Base-by-base conservation (phyloP, 1,284 basidiomycete species). In the Sparassis latifolia region DNA sequence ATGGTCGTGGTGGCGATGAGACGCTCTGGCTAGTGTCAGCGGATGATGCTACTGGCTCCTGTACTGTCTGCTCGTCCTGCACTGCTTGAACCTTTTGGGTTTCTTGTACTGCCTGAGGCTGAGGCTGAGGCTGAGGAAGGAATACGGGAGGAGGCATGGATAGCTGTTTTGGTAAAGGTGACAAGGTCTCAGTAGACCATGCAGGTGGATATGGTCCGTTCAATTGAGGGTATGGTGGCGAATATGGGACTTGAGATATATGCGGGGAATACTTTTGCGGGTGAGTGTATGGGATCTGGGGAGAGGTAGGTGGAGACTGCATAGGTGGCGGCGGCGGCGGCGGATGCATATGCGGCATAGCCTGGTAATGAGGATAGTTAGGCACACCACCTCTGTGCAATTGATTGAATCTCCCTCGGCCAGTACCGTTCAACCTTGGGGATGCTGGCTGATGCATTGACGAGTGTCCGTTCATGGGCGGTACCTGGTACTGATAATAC, bases 101-200 rank as follows among this genome's bases (percentile, higher is more conserved):
- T n/a, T 40, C 32, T n/a, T 48, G 38, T 29, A 12, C 5, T n/a
- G 33, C 4, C 5, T 45, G 31, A 10, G 44, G 30, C 12, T 5
- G 42, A 7, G 27, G 32, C 42, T 32, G 48, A 43, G 51, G 40
- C 35, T 54, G 55, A n/a, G 55, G 52, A 5, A 56, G 48, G 7
- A 50, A 52, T 49, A 59, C 58, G 2, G 54, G 66, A 1, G 64
- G 64, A 4, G 64, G 65, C 65, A 68, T 69, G n/a, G 67, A 61
- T 2, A 70, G 56, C 40, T 70, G 69, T 61, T 69, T 70, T 54
- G 69, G 68, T 48, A 70, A 45, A 6, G 69, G 69, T 2, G 69
- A 70, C 30, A 66, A 58, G 9, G 63, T 61, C 40, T 64, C 60
- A 47, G 57, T 51, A 33, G 58, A 29, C 64, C 61, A 65, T 7